Evolutionary conservation across 805 yeast genomes (phyloP).

Genomic region (Candida awuae): DNA sequence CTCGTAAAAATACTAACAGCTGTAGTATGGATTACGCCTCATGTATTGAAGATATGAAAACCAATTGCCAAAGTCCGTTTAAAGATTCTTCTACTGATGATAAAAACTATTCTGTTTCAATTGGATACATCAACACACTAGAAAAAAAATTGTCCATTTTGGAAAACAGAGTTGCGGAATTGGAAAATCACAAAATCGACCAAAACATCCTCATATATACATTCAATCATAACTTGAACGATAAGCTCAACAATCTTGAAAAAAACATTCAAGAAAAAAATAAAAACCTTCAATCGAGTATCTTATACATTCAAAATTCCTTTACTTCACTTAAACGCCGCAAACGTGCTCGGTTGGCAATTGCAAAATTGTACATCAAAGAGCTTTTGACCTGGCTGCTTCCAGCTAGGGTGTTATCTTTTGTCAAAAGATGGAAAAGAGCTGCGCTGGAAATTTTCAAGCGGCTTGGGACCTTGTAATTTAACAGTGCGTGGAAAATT

Average conservation of each 20-base stretch:
- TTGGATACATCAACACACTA: not conserved
- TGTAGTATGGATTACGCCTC: too few species aligned
- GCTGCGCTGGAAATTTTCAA: too few species aligned
- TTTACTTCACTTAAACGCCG: conserved; percentile 1
- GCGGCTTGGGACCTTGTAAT: too few species aligned
- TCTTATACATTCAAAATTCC: not conserved
- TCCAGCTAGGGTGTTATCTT: not conserved
- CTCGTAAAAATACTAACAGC: too few species aligned
- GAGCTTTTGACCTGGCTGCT: not conserved
- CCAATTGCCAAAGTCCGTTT: not conserved
- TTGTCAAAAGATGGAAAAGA: not conserved
- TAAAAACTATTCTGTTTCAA: not conserved
- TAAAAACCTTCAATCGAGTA: not conserved
- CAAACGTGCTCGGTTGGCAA: not conserved
- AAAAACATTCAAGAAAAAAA: conserved; percentile 2
- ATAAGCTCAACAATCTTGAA: conserved; percentile 10
- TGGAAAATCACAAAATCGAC: conserved; percentile 11
- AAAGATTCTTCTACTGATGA: not conserved
- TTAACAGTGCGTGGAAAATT: not conserved
- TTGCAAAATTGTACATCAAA: conserved; percentile 2
- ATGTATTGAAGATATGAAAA: not conserved
- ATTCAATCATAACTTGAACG: conserved; percentile 9
- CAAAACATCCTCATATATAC: conserved; percentile 12
- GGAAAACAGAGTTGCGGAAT: conserved; percentile 1
- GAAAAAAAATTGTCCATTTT: conserved; percentile 4